phyloP scores from a whole-genome alignment of 306 rosid genomes.

The Pyrus communis region DNA sequence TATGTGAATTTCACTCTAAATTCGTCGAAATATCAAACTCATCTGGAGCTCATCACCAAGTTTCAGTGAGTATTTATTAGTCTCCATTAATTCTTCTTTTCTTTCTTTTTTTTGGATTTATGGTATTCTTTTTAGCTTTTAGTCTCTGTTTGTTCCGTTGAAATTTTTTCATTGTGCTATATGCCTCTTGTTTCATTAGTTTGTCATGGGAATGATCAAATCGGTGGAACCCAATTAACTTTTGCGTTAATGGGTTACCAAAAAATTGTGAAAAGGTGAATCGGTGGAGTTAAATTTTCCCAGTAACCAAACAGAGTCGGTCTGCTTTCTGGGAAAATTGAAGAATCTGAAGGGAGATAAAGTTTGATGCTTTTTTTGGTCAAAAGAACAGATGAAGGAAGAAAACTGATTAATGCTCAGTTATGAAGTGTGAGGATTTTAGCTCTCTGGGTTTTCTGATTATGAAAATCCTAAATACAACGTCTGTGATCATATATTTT shows the following conservation, averaged over 20 bases:
- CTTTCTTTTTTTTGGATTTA: neutral
- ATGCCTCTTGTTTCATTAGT: neutral
- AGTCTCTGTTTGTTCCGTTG: neutral
- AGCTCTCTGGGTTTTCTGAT: neutral
- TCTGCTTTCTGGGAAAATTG: neutral
- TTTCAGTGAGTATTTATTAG: conserved; percentile 1
- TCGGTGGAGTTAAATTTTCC: neutral
- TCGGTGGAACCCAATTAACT: neutral
- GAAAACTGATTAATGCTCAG: neutral
- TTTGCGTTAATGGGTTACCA: neutral
- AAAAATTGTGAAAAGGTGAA: neutral
- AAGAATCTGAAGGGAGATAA: neutral
- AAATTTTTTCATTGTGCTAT: neutral
- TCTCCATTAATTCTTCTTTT: neutral
- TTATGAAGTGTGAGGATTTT: neutral
- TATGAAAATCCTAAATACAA: neutral
- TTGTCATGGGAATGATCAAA: neutral
- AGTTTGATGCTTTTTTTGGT: neutral
- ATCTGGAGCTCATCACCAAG: neutral
- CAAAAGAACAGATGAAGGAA: neutral
- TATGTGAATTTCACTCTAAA: neutral
- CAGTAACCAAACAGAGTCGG: neutral
- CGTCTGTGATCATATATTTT: neutral
- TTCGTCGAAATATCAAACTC: neutral
- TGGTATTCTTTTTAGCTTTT: neutral